A percentile compares a stretch with the other conserved stretches of the same genome.
Conservation (phyloP, 2,329 filamentous ascomycete species). For the Phaeophleospora eucalypticola region DNA sequence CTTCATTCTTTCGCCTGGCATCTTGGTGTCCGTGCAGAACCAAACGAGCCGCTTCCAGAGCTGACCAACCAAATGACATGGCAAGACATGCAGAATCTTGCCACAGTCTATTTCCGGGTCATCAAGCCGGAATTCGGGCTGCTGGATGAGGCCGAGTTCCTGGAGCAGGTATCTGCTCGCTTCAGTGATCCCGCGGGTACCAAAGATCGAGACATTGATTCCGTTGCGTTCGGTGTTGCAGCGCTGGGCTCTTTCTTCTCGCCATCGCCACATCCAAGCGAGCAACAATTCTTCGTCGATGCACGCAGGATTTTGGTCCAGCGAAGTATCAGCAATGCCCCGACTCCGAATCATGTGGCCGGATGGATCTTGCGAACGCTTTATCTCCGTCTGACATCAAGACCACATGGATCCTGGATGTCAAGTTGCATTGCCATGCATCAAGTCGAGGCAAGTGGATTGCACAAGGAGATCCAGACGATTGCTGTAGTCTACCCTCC, state of each 20-base stretch:
- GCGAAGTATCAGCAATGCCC: conserved; percentile 25
- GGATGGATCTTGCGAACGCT: conserved; percentile 53
- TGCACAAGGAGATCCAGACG: conserved; percentile 42
- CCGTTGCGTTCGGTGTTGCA: conserved; percentile 52
- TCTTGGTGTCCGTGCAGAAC: conserved; percentile 32
- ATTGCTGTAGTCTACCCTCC: conserved; percentile 33
- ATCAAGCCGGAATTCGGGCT: conserved; percentile 53
- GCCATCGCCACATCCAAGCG: conserved; percentile 38
- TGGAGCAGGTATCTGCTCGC: conserved; percentile 26
- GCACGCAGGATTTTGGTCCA: conserved; percentile 42
- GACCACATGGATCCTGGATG: conserved; percentile 55
- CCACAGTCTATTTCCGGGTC: conserved; percentile 49
- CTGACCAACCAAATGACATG: conserved; percentile 27
- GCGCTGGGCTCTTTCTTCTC: conserved; percentile 54
- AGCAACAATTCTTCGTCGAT: conserved; percentile 46
- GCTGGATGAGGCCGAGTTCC: conserved; percentile 34
- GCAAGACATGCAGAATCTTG: conserved; percentile 26
- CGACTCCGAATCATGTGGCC: conserved; percentile 38
- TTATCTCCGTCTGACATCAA: conserved; percentile 52
- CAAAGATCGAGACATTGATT: conserved; percentile 39
- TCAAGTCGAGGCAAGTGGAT: conserved; percentile 51
- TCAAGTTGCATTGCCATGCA: conserved; percentile 58
- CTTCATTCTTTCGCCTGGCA: conserved; percentile 56
- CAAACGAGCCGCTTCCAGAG: conserved; percentile 24
- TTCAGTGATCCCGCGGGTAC: conserved; percentile 25